phyloP scores from a whole-genome alignment of 495 filamentous ascomycete species.

The Paragyromitra xinjiangensis region DNA sequence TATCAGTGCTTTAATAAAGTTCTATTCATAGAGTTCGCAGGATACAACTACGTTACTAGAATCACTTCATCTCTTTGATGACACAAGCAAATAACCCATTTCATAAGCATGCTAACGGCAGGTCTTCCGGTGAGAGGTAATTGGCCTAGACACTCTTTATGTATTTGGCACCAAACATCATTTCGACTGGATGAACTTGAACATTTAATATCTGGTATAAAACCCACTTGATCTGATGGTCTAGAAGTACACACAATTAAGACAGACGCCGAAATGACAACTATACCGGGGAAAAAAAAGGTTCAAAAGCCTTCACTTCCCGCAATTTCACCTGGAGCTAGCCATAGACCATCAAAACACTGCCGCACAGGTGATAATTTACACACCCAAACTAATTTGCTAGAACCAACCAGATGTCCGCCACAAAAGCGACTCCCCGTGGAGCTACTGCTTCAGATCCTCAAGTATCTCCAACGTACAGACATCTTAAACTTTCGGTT shows the following conservation, averaged over 20 bases:
- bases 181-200: too few relatives aligned
- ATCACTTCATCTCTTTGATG: too few relatives aligned
- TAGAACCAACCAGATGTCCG: neutral
- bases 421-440: neutral
- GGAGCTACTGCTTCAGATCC: constrained; percentile 16
- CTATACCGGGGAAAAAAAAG: neutral
- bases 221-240: neutral
- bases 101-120: too few relatives aligned
- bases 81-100: too few relatives aligned
- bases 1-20: too few relatives aligned
- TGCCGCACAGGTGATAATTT: neutral
- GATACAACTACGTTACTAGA: too few relatives aligned
- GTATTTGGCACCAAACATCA: too few relatives aligned
- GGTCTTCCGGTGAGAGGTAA: too few relatives aligned
- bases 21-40: too few relatives aligned
- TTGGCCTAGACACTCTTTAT: too few relatives aligned
- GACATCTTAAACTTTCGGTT: constrained; percentile 1
- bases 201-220: neutral
- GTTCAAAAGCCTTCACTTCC: neutral
- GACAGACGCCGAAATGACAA: neutral
- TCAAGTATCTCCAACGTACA: constrained; percentile 1
- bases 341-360: neutral
- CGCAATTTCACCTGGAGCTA: neutral
- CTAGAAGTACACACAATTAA: neutral
- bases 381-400: neutral